Conservation (phyloP, 148 eudicot genomes). For the Dianthus caryophyllus region DNA sequence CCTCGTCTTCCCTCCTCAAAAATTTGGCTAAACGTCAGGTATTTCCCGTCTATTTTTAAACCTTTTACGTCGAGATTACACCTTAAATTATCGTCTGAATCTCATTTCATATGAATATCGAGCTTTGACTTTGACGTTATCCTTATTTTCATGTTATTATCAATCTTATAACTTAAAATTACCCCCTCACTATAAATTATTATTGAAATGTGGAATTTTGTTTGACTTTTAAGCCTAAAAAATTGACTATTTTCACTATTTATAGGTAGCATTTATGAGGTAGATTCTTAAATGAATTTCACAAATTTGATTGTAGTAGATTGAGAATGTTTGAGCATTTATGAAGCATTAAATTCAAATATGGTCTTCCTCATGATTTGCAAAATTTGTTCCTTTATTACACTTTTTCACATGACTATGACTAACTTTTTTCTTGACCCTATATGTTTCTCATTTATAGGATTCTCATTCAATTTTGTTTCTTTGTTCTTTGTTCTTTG, state of each 20-base stretch:
- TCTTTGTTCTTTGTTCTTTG: constrained; percentile 17
- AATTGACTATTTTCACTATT: no score
- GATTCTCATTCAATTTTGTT: constrained; percentile 20
- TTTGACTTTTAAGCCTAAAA: no score
- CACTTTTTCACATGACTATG: constrained; percentile 27
- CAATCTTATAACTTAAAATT: no score
- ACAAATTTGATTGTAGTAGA: neutral
- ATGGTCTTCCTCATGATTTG: constrained; percentile 6
- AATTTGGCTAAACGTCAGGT: constrained; percentile 89
- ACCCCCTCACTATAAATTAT: no score
- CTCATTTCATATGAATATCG: neutral
- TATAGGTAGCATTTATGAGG: neutral
- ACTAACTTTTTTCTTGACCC: constrained; percentile 12
- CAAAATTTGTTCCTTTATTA: neutral
- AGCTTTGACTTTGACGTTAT: no score
- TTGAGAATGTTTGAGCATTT: neutral
- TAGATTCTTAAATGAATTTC: neutral
- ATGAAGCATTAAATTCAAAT: neutral
- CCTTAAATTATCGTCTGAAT: neutral
- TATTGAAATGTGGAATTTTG: no score
- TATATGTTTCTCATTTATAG: constrained; percentile 4
- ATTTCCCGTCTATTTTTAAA: constrained; percentile 2
- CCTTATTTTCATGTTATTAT: no score
- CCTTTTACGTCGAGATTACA: neutral
- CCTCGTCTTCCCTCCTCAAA: constrained; percentile 64